Base-by-base conservation (phyloP, 805 yeast species). In the Wickerhamomyces rabaulensis region DNA sequence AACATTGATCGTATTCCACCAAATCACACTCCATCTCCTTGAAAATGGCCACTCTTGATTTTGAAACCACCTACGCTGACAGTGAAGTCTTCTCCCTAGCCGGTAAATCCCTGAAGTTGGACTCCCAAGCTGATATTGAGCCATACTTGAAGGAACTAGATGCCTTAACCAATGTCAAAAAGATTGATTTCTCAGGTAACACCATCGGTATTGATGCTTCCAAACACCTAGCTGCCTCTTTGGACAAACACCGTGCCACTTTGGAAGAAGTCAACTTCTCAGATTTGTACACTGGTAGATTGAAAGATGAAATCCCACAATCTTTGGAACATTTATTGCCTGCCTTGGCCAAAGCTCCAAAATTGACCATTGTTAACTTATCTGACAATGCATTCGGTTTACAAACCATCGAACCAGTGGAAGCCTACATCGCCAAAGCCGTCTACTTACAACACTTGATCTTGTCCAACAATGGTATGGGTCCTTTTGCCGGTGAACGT, bases 361-460 rank as follows among this genome's bases (percentile, higher is more conserved):
- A 84, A 23, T 73, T 92, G 55, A 76, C 77, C 51, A 81, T 88
- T 36, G 71, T 94, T 49, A 87, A 94, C 65, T 73, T 94, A 52
- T 83, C 95, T 58, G 99, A 94, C 66, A 94, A 94, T 64, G 99
- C 99, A 0, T 85, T 92, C 64, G 99, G 99, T 12, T 83, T 94
- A 61, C 95, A 94, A 61, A 87, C 98, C 21, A 88, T 94, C 51
- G 96, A 85, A 48, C 95, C 94, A 9, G 75, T 94, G 46, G 96
- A 94, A 63, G 74, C 72, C 23, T 90, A 83, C 58, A 72, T 94
- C 48, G 70, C 87, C 12, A 74, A 83, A 56, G 95, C 92, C 31
- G 76, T 79, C 16, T 81, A 95, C 22, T 69, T 94, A 46, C 85
- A 87, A 66, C 97, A 94, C 63, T 76, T 94, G 65, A 82, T 88